phyloP scores from a whole-genome alignment of 139 green algal genomes.

The Closterium sp. region DNA sequence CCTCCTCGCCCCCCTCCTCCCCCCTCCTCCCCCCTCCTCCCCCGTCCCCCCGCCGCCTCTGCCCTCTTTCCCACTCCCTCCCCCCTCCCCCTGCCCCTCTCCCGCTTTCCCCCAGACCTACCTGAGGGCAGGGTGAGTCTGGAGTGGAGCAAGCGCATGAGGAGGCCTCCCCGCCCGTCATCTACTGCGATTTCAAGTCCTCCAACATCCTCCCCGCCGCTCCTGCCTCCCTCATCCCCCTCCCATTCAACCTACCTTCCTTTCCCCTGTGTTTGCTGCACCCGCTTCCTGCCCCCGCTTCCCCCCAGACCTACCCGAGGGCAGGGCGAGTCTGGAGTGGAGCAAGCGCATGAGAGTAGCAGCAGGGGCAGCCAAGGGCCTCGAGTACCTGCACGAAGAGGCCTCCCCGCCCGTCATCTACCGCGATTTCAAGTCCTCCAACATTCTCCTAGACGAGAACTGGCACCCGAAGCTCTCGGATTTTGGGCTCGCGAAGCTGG shows the following conservation, averaged over 20 bases:
- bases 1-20: conserved; percentile 61
- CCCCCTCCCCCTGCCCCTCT: neutral
- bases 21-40: too few relatives aligned
- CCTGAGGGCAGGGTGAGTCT: conserved; percentile 20
- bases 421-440: conserved; percentile 62
- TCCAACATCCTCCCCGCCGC: conserved; percentile 41
- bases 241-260: too few relatives aligned
- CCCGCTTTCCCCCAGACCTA: conserved; percentile 15
- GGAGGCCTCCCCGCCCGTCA: conserved; percentile 51
- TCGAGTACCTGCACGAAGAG: conserved; percentile 60
- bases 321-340: conserved; percentile 39
- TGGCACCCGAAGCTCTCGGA: conserved; percentile 75
- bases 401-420: conserved; percentile 59
- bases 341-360: conserved; percentile 47
- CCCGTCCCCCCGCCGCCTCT: neutral
- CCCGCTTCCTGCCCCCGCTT: neutral
- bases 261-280: neutral
- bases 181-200: conserved; percentile 67
- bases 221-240: too few relatives aligned
- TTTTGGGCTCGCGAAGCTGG: conserved; percentile 66
- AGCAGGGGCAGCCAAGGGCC: conserved; percentile 32
- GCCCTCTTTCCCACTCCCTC: neutral
- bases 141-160: conserved; percentile 50
- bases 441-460: conserved; percentile 68
- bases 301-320: conserved; percentile 31